Base-by-base conservation (phyloP, 2,329 filamentous ascomycete genomes). In the Xylariaceae sp. region DNA sequence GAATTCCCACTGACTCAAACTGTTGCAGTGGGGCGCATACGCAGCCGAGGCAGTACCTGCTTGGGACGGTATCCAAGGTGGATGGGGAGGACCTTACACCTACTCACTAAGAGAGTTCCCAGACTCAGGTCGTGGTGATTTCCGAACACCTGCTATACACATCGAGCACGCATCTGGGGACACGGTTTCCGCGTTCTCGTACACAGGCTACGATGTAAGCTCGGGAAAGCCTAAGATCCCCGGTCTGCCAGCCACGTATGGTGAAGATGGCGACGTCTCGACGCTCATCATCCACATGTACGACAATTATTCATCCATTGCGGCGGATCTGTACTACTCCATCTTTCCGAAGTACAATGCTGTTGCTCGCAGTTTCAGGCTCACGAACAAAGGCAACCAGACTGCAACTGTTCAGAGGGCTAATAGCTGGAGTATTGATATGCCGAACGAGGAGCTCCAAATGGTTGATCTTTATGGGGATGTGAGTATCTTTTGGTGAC, bases 391-490 rank as follows among this genome's bases (percentile, higher is more conserved):
- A 45, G 78, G 82, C 3, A 69, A 72, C 1, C 65, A 65, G 10
- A 70, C 75, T 14, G 75, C 83, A 17, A 74, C 72, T 0, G 68
- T 85, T 6, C 74, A 84, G 49, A 73, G 77, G 52, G 70, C 83
- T 3, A 75, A 81, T 1, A 85, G 81, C 58, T 74, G 85, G 55
- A 84, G 80, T 50, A 72, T 82, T 1, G 83, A 86, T 51, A 68
- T 83, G 38, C 81, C 82, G 0, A 78, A 77, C 45, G 69, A 78
- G 17, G 80, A 86, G 9, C 68, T 83, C 14, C 79, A 86, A 17
- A 78, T 86, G 74, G 68, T 86, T 45, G 77, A 81, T 56, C 69
- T 85, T 0, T 72, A 76, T 1, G 83, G 83, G 1, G 83, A 86
- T 52, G n/a, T n/a, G n/a, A n/a, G n/a, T n/a, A n/a, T n/a, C n/a